Base-by-base conservation (phyloP, 352 stramenopile genomes). In the Globisporangium camurandrum region DNA sequence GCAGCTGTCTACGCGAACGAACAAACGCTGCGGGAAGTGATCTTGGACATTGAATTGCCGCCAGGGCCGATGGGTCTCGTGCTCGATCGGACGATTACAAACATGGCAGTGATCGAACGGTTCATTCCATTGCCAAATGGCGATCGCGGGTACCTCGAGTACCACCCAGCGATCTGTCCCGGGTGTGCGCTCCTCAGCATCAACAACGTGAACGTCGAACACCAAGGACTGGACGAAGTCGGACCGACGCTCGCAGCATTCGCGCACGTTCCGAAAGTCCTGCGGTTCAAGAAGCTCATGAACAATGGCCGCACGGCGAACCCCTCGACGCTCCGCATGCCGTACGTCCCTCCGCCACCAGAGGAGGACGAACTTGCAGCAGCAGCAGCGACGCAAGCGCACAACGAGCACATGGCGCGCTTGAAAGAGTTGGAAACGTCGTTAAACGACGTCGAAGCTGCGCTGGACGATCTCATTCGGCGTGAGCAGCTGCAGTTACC, bases 201-300 rank as follows among this genome's bases (percentile, higher is more conserved):
- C 56, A 93, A 93, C 56, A 73, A 59, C 1, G 77, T 86, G 10
- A 77, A 71, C 37, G 75, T 92, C 7, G 80, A 90, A 57, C 67
- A 89, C 43, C 80, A 84, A 43, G 66, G 63, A 0, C 62, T 92
- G 7, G 67, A 72, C 3, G 83, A 92, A 49, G 67, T 93, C 9
- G 83, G 83, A 0, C 65, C 74, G 10, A 80, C 91, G 19, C 58
- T 93, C 19, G 78, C 61, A 19, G 80, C 74, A 11, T 65, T 88
- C 14, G 48, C 67, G 12, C 64, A 68, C 10, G 61, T 65, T 28
- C 65, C 69, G 17, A 88, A 90, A 36, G 59, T 89, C 19, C 54
- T 93, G 46, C 72, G 74, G n/a, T 93, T 93, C 56, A 93, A 89
- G 57, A 91, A 91, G 46, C 75, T 90, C 12, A 90, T 89, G 65